Percentiles rank a stretch among this genome's conserved stretches.
Evolutionary conservation across 2,329 filamentous ascomycete species (phyloP).

Genomic region (Xylariaceae sp.): DNA sequence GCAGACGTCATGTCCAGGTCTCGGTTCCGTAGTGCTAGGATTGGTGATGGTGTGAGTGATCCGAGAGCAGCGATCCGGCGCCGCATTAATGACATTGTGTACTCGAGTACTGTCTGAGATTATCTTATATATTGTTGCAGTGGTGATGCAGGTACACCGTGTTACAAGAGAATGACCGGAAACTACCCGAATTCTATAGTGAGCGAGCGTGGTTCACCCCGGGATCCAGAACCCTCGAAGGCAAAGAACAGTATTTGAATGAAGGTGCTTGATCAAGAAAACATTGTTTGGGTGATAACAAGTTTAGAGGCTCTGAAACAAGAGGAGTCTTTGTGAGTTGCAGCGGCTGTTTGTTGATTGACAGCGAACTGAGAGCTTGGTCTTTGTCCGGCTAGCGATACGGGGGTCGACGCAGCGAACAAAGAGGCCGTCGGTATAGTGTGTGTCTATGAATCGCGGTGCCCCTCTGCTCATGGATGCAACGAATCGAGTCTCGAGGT

Average conservation of each 20-base stretch:
- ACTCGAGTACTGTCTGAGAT: conserved; percentile 7
- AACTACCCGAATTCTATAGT: conserved; percentile 26
- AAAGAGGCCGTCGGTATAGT: conserved; percentile 1
- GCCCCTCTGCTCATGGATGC: not conserved
- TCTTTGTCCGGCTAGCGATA: conserved; percentile 7
- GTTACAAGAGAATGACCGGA: conserved; percentile 7
- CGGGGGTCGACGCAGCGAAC: not conserved
- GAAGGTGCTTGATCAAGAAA: conserved; percentile 19
- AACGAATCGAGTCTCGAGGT: too few relatives aligned
- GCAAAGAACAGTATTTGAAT: conserved; percentile 22
- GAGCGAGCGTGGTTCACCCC: conserved; percentile 11
- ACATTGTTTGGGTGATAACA: conserved; percentile 28
- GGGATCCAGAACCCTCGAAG: conserved; percentile 20
- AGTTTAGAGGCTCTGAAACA: conserved; percentile 1
- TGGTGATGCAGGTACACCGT: conserved; percentile 11
- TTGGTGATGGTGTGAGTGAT: conserved; percentile 23
- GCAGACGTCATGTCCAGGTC: conserved; percentile 9
- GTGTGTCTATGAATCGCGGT: not conserved
- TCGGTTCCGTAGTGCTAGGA: conserved; percentile 26
- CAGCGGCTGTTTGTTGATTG: conserved; percentile 7
- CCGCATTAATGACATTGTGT: conserved; percentile 29
- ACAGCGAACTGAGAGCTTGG: not conserved
- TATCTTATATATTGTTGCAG: conserved; percentile 4
- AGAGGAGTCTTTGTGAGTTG: conserved; percentile 18
- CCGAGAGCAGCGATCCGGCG: conserved; percentile 32